phyloP scores from a whole-genome alignment of 306 rosid genomes.

The Casuarina equisetifolia region DNA sequence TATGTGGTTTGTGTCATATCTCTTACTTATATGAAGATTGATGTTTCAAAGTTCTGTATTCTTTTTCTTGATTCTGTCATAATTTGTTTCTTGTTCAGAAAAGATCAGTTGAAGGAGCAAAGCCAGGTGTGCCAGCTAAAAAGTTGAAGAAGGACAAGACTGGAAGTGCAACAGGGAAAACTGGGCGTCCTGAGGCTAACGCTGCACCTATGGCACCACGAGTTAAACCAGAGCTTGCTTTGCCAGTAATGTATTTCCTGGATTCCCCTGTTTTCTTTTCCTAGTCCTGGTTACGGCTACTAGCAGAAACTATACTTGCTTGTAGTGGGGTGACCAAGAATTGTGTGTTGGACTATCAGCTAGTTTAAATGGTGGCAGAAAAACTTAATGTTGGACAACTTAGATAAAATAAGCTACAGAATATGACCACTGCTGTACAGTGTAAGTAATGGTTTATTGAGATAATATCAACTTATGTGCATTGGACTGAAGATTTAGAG shows the following conservation, averaged over 20 bases:
- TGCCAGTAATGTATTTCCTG: slow-evolving; percentile 75
- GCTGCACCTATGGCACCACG: slow-evolving; percentile 64
- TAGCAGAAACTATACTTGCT: not conserved
- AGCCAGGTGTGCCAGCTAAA: slow-evolving; percentile 85
- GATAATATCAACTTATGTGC: not conserved
- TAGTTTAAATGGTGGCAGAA: not conserved
- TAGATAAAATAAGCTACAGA: not conserved
- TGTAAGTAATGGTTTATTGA: not conserved
- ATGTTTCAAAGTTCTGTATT: slow-evolving; percentile 8
- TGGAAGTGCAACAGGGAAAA: slow-evolving; percentile 65
- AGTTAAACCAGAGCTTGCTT: slow-evolving; percentile 87
- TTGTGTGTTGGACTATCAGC: not conserved
- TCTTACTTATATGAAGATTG: not conserved
- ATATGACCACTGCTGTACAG: not conserved
- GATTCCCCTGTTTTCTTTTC: slow-evolving; percentile 20
- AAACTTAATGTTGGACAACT: not conserved
- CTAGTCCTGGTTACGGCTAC: not conserved
- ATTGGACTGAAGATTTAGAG: not conserved
- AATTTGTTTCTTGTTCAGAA: slow-evolving; percentile 52
- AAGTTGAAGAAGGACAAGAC: slow-evolving; percentile 89
- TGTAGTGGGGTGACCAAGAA: slow-evolving; percentile 5
- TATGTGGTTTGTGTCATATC: not conserved
- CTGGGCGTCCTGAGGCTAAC: slow-evolving; percentile 63
- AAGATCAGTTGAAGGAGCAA: slow-evolving; percentile 79
- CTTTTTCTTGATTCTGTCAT: slow-evolving; percentile 21